Evolutionary conservation across 768 basidiomycete species (phyloP), one percentile per base, ranked within the genome.

Genomic region (Jaapia argillacea): DNA sequence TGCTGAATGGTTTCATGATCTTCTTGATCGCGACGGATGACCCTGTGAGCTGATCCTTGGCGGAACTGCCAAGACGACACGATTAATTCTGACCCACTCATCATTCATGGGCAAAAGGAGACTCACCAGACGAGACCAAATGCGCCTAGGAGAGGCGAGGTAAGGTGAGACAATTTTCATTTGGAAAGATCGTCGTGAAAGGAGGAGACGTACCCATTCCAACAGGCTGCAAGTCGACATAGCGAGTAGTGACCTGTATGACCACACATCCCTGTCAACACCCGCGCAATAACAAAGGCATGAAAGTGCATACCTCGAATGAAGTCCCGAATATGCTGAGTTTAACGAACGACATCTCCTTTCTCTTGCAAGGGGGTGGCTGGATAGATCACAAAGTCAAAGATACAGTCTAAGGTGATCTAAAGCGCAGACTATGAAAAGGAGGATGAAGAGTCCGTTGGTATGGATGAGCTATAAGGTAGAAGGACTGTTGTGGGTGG

Each of bases 1-100:
- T 97, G 60, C 85, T 88, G 69, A 99, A 99, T 5, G 96, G 96
- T 64, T 99, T 99, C 94, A 98, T 98, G 71, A 98, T 99, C 80
- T 98, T 98, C 79, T 99, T 99, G 71, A 99, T 93, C 57, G 96
- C 96, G 45, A 94, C 93, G 14, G 89, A 86, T 37, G 90, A 78
- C 33, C 80, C 85, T 6, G 91, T 94, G 43, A 98, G 77, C 64
- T 97, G 93, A 62, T 94, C 88, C 63, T 92, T 93, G 25, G 90
- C 85, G 14, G 91, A 93, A 56, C 92, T 94, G 53, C 31, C 46
- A 27, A 31, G 25, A 7, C 35, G 40, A 33, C 27, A 38, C 10
- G 41, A 43, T 45, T 20, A 31, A 48, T 38, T 24, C 14, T 41
- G 23, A 24, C 49, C 5, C 41, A 42, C 43, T 28, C 36, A 22